Base-by-base conservation (phyloP, 176 grass and related monocot species). In the Aegilops longissima region DNA sequence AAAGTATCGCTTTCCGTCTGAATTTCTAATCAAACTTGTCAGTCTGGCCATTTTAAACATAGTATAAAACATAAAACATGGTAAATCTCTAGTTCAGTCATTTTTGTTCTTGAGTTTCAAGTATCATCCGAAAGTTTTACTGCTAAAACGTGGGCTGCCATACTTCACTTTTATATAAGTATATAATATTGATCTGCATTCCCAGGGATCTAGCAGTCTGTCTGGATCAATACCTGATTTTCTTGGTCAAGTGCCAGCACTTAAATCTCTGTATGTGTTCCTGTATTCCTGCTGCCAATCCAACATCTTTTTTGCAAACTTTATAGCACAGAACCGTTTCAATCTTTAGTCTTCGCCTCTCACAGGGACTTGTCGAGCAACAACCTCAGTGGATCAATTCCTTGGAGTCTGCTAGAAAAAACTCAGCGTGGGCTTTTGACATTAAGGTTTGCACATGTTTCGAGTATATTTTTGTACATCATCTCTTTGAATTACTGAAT, bases 301-400 rank as follows among this genome's bases (percentile, higher is more conserved):
- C 4, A 12, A 34, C 70, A 83, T 20, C 31, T 13, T 18, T 63
- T 47, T 76, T 64, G 18, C 8, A 79, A 25, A 13, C 5, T 77
- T 29, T 27, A 34, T 30, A 36, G 4, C 14, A 69, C 39, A 35
- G 5, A 69, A 13, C 8, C 44, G 13, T 66, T 78, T 54, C 29
- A 45, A 35, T 34, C 8, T 73, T 52, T 47, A 66, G 16, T 54
- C 11, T 35, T 38, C 14, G 14, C 31, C 20, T 86, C n/a, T 75
- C 13, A 9, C 66, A 90, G 88, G 29, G 88, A 90, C 83, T 87
- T 90, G 66, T 83, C 89, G 45, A 85, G 71, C 84, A 90, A 90
- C 47, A 65, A 82, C 9, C 70, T 92, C n/a, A 88, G 42, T 82
- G 86, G 86, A 40, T 12, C 82, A 12, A 31, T 88, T 88, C 90